phyloP scores from a whole-genome alignment of 768 basidiomycete genomes.

The Nidula microcarpa region DNA sequence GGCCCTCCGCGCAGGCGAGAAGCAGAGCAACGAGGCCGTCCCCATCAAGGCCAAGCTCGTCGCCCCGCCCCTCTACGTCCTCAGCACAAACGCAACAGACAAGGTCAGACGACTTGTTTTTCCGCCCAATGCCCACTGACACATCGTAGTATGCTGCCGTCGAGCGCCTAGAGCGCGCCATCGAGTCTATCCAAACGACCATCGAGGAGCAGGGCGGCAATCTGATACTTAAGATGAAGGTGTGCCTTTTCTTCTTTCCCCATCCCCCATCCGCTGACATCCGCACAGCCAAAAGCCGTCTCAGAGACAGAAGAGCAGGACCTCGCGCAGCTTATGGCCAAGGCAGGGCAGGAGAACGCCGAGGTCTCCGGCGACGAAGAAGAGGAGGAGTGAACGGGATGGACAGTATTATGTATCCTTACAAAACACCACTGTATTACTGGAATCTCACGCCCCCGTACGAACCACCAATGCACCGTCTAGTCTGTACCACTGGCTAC shows the following conservation, averaged over 20 bases:
- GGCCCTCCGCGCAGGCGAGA: conserved; percentile 86
- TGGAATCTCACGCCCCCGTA: too few relatives aligned
- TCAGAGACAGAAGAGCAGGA: conserved; percentile 98
- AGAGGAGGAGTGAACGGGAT: conserved; percentile 48
- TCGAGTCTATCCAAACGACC: conserved; percentile 81
- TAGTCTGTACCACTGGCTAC: background rate
- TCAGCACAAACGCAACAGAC: conserved; percentile 95
- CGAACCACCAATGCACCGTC: too few relatives aligned
- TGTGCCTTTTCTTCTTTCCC: conserved; percentile 21
- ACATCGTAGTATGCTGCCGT: conserved; percentile 73
- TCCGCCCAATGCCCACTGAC: background rate
- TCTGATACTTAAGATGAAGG: conserved; percentile 96
- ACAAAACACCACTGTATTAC: background rate
- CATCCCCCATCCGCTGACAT: background rate
- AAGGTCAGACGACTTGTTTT: conserved; percentile 49
- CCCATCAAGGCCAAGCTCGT: conserved; percentile 98
- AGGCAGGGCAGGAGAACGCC: conserved; percentile 89
- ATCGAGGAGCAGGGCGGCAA: conserved; percentile 86
- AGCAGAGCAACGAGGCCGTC: conserved; percentile 81
- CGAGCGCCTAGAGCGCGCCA: conserved; percentile 89
- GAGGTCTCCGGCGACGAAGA: conserved; percentile 96
- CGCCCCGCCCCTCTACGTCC: conserved; percentile 93
- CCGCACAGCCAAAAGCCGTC: conserved; percentile 86
- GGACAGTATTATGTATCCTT: background rate
- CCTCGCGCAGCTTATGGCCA: conserved; percentile 94